These are phyloP conservation scores for Truncatella angustata DNA, from an alignment of 2,329 filamentous ascomycete species.

Conservation along the genomic window DNA sequence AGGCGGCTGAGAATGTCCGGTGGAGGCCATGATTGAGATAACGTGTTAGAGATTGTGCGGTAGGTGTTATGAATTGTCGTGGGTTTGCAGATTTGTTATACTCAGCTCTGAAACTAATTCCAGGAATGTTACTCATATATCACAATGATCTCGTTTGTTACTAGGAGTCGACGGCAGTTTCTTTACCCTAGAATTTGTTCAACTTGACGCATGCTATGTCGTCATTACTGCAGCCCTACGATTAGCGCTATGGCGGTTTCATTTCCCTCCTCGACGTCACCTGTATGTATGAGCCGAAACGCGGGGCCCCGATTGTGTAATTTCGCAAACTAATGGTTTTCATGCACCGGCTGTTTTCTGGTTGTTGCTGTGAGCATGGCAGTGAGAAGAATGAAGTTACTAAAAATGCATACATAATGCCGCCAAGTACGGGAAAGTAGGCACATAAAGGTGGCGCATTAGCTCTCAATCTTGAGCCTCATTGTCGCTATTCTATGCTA, in stretches of 20 bases:
- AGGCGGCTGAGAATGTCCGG: conserved; percentile 24
- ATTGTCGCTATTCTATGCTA: no score
- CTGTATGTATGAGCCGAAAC: neutral
- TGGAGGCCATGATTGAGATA: conserved; percentile 22
- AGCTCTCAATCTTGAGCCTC: no score
- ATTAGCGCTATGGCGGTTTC: neutral
- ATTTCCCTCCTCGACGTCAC: conserved; percentile 7
- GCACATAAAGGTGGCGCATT: no score
- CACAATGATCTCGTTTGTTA: neutral
- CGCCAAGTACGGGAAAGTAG: no score
- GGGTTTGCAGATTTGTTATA: neutral
- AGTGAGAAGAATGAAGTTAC: no score
- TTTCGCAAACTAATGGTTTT: neutral
- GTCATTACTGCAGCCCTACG: conserved; percentile 1
- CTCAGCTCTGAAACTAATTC: neutral
- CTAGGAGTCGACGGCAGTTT: no score
- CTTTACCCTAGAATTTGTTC: no score
- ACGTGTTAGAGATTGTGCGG: neutral
- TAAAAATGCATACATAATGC: no score
- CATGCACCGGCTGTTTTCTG: no score
- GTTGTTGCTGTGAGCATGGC: no score
- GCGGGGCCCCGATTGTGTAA: neutral
- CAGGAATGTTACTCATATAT: neutral
- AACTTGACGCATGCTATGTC: neutral
- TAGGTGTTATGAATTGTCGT: neutral